Base-by-base conservation (phyloP, 306 rosid genomes). In the Prunus mume region DNA sequence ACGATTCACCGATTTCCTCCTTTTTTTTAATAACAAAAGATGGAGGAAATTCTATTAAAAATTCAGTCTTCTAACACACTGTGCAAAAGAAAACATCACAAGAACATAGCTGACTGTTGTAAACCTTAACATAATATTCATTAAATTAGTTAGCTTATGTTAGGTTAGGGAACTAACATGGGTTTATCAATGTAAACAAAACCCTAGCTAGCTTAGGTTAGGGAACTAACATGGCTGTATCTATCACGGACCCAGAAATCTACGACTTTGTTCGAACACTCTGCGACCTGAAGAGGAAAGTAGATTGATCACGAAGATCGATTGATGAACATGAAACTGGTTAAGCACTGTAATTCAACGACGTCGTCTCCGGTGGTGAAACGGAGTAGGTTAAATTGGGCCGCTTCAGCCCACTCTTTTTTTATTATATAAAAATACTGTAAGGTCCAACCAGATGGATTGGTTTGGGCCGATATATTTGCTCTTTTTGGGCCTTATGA, bases 1-100 rank as follows among this genome's bases (percentile, higher is more conserved):
- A 73, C 98, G 93, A 87, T 91, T 93, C 81, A 87, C 94, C 55
- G 97, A 93, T 75, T 91, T 76, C 83, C 91, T 91, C 98, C 93
- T 93, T 55, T 41, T 0, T 66, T 55, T 61, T 25, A 24, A 8
- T 13, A 70, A 7, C 50, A 47, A 62, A 51, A 79, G 14, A 60
- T 12, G n/a, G 19, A 28, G 15, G 43, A 14, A 27, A 64, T 19
- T 34, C 1, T 1, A 24, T 12, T 10, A 15, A 13, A 52, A 65
- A 20, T 22, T 5, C 20, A 18, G 12, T 56, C 13, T 45, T 77
- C 45, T 7, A 6, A 15, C 9, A 43, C 12, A 32, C 15, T 27
- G 4, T 20, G 34, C 19, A 56, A 28, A 71, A 54, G 3, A 73
- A 13, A 49, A 49, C 6, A 47, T 55, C 18, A 3, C 9, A 17